A percentile compares a stretch with the other conserved stretches of the same genome.
These are phyloP conservation scores for Fusarium globosum DNA, from an alignment of 2,329 filamentous ascomycete genomes.

Conservation along the genomic window DNA sequence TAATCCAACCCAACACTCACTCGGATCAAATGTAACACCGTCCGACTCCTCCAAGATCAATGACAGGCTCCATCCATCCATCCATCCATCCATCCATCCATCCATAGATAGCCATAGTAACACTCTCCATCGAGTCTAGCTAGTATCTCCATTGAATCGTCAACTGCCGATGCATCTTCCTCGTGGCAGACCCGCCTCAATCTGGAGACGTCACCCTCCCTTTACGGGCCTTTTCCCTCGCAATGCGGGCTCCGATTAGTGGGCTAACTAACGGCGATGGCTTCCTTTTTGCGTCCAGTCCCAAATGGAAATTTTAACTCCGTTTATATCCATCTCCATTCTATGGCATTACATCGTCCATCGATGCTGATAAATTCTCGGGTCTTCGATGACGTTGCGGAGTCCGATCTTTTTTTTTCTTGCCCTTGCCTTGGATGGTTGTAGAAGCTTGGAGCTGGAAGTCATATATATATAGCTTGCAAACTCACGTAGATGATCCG, in stretches of 20 bases:
- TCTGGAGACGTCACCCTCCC: constrained; percentile 4
- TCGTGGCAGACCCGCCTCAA: constrained; percentile 23
- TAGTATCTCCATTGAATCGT: not conserved
- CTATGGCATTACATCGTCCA: not conserved
- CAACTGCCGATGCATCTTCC: constrained; percentile 14
- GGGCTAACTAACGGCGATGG: constrained; percentile 23
- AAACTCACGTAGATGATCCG: not conserved
- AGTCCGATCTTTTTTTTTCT: not conserved
- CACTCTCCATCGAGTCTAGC: not conserved
- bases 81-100: not conserved
- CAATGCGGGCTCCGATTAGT: not conserved
- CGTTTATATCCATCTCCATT: constrained; percentile 20
- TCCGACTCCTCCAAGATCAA: not conserved
- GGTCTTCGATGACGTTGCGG: constrained; percentile 32
- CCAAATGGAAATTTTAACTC: constrained; percentile 6
- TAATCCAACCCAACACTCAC: not conserved
- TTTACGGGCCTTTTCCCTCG: constrained; percentile 2
- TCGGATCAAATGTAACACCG: not conserved
- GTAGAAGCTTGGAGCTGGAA: constrained; percentile 5
- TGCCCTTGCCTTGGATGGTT: not conserved
- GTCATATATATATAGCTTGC: constrained; percentile 8
- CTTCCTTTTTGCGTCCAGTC: constrained; percentile 19
- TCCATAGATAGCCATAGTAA: not conserved
- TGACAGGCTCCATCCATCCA: not conserved
- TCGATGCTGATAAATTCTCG: constrained; percentile 24